Evolutionary conservation across 2,329 filamentous ascomycete genomes (phyloP), one percentile per base, ranked within the genome.

Genomic region (Aspergillus pseudonomiae): DNA sequence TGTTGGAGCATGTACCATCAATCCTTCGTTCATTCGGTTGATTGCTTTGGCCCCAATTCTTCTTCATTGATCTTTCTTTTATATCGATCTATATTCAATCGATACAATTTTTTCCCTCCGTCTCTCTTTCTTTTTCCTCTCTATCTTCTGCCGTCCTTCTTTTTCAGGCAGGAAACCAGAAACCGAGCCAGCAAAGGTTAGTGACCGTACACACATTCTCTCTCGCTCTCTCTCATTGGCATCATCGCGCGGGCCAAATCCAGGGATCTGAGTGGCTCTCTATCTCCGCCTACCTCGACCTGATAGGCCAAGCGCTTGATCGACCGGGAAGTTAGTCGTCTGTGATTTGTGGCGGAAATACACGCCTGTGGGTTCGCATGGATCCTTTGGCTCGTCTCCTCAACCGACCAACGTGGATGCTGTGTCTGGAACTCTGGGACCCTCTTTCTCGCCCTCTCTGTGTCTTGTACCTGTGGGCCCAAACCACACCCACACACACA

Each of bases 291-390:
- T 6, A 26, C 52, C 21, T 39, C 32, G 32, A 34, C 4, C 52
- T 55, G 32, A 55, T 55, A 55, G 52, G 52, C 34, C 52, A 32
- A 34, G 52, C 52, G 52, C 52, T 55, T 55, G 52, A 55, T 55
- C 52, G 52, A 55, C 52, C 52, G 52, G 52, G 52, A 55, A 55
- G 52, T 55, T 39, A 55, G 52, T 39, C 52, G 32, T 21, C 52
- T 55, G 34, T 55, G 52, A 55, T 55, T 55, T 55, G 52, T 55
- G 52, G 52, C 52, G 52, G 52, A 55, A 55, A 55, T 55, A 55
- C 52, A 55, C 32, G 52, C 52, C 39, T 39, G 52, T 55, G 52
- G 52, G 32, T 14, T 55, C 32, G 52, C 32, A 55, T 39, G n/a
- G n/a, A n/a, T n/a, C 52, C 52, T 55, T 55, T 55, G 52, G 52